phyloP scores from a whole-genome alignment of 805 yeast genomes.

The Starmerella stigmatis region DNA sequence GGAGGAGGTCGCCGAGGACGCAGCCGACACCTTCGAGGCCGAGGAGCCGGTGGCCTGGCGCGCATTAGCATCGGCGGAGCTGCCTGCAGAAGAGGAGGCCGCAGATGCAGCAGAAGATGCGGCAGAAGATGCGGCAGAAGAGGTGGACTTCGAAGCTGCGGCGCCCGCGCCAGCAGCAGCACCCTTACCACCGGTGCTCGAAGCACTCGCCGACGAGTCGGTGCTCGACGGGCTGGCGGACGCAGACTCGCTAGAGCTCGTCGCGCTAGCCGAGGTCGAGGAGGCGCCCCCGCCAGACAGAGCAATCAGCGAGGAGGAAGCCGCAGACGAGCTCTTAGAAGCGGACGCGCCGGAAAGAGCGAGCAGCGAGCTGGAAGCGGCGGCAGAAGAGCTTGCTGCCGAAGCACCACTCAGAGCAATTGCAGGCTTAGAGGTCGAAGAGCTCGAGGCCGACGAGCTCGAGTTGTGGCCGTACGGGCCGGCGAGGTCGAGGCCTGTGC shows the following conservation, averaged over 20 bases:
- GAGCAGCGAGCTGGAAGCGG: background rate
- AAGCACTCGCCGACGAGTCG: constrained; percentile 7
- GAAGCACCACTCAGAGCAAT: constrained; percentile 11
- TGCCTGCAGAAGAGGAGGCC: background rate
- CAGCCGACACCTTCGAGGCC: constrained; percentile 3
- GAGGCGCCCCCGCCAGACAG: constrained; percentile 11
- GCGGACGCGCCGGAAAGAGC: constrained; percentile 6
- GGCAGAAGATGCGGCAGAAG: constrained; percentile 3
- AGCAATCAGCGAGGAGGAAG: constrained; percentile 9
- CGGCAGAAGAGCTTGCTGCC: constrained; percentile 12
- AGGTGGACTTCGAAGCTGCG: constrained; percentile 1
- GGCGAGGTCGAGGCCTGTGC: constrained; percentile 49
- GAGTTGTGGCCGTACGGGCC: constrained; percentile 22
- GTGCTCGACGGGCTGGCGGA: constrained; percentile 7
- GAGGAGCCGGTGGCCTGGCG: constrained; percentile 1
- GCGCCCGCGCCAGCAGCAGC: constrained; percentile 12
- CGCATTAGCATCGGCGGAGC: too few relatives aligned
- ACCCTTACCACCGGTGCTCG: constrained; percentile 8
- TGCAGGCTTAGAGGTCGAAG: constrained; percentile 15
- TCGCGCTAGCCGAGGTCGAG: constrained; percentile 8
- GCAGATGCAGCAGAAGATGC: constrained; percentile 2
- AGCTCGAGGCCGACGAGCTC: constrained; percentile 8
- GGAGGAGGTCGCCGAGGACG: background rate
- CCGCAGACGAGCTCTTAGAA: constrained; percentile 8
- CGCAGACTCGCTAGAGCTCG: background rate